Conservation (phyloP, 768 basidiomycete genomes). For the Pleurotus sapidus region DNA sequence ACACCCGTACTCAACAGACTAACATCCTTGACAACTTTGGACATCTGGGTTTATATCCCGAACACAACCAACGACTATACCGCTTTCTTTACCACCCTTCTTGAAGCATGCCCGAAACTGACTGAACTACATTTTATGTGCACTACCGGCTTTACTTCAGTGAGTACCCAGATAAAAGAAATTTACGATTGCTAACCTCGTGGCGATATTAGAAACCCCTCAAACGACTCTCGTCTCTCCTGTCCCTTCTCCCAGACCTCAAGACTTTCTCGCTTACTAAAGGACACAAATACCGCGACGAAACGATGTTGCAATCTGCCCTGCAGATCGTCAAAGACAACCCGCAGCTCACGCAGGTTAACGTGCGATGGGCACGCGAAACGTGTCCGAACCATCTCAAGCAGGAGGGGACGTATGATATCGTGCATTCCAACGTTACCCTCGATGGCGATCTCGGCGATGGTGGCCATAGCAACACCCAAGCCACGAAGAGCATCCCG, state of each 20-base stretch:
- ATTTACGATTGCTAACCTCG: too few species aligned
- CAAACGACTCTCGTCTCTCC: conserved; percentile 33
- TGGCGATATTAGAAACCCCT: conserved; percentile 33
- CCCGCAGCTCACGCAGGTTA: not conserved
- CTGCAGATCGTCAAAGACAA: conserved; percentile 3
- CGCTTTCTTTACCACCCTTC: conserved; percentile 31
- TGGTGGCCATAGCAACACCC: not conserved
- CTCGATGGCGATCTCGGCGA: not conserved
- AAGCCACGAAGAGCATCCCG: not conserved
- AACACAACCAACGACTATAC: conserved; percentile 29
- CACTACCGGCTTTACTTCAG: conserved; percentile 41
- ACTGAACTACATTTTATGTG: conserved; percentile 52
- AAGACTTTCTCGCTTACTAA: conserved; percentile 46
- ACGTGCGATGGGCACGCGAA: conserved; percentile 5
- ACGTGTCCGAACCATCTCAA: conserved; percentile 7
- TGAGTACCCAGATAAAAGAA: conserved; percentile 8
- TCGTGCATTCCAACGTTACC: not conserved
- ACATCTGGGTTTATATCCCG: conserved; percentile 45
- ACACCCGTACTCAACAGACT: conserved; percentile 32
- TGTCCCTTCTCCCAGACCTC: conserved; percentile 36
- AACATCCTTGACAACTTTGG: conserved; percentile 36
- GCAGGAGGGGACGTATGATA: conserved; percentile 5
- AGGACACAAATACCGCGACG: conserved; percentile 41
- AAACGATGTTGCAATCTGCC: conserved; percentile 3
- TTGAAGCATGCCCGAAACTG: conserved; percentile 32